Evolutionary conservation across 176 grass and related monocot species (phyloP).

Genomic region (Musa troglodytarum): DNA sequence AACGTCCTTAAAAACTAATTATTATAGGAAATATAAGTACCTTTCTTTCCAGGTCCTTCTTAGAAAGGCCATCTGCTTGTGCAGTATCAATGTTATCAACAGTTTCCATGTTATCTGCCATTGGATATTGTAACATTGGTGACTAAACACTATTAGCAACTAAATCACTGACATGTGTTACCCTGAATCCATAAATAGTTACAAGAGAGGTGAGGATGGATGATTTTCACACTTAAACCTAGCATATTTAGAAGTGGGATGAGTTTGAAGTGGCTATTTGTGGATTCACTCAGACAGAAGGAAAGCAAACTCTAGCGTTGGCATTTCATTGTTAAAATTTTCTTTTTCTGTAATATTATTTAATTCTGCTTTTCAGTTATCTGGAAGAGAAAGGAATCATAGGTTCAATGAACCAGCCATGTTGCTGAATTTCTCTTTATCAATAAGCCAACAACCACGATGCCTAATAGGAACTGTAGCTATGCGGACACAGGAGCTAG

Average conservation of each 20-base stretch:
- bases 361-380: not conserved
- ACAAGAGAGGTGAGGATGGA: not conserved
- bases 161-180: too few relatives aligned
- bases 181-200: not conserved
- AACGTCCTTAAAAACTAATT: slow-evolving; percentile 4
- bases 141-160: not conserved
- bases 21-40: slow-evolving; percentile 17
- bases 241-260: not conserved
- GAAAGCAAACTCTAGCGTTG: not conserved
- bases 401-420: not conserved
- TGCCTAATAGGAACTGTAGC: not conserved
- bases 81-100: slow-evolving; percentile 20
- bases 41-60: slow-evolving; percentile 71
- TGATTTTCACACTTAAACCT: not conserved
- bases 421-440: not conserved
- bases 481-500: not conserved
- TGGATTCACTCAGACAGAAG: not conserved
- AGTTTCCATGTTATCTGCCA: slow-evolving; percentile 29
- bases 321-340: not conserved
- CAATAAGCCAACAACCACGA: not conserved
- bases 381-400: not conserved
- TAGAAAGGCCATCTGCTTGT: slow-evolving; percentile 41
- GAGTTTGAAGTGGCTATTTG: not conserved
- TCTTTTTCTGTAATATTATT: not conserved
- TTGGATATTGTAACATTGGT: slow-evolving; percentile 9